Evolutionary conservation across 2,329 filamentous ascomycete genomes (phyloP), one percentile per base, ranked within the genome.

Genomic region (Zymoseptoria tritici): DNA sequence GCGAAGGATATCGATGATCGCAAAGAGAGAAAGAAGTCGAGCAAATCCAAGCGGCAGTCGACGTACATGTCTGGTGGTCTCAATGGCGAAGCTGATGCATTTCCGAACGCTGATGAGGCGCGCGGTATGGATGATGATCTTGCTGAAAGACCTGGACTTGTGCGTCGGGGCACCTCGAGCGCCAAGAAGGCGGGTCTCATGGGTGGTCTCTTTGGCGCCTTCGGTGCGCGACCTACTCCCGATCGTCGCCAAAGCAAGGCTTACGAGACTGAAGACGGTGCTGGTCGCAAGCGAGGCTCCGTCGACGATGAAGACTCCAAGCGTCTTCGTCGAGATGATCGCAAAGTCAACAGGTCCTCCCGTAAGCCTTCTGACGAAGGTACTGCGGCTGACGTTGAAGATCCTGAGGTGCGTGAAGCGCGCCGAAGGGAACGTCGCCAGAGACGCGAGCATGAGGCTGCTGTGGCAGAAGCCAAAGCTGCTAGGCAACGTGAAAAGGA

Each of bases 81-180:
- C 9, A 68, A 67, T 19, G 69, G 74, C 66, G 70, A 78, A 61
- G 78, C 80, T 61, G 74, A 76, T 11, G 72, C 76, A 46, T 70
- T 75, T 59, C 63, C 72, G 6, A 73, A 79, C 64, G 55, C 61
- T 6, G 75, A 76, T 26, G 76, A 72, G 13, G 73, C 77, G 26
- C 76, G 78, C 49, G 68, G 77, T 3, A 64, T 76, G 9, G 76
- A 77, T 2, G 80, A 83, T 57, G 81, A 83, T 60, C 68, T 80
- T 54, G 78, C 81, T 55, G 79, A 82, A 65, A 79, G 82, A 64
- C 77, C 81, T 56, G 60, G 68, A 49, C 74, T 81, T 42, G 67
- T 85, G 53, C 85, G 82, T 69, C 82, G 86, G 54, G 82, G 84
- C 46, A 83, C 81, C 64, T 87, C 86, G 3, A 82, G 77, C 57